phyloP scores from a whole-genome alignment of 768 basidiomycete species.

The Coprinopsis strossmayeri region DNA sequence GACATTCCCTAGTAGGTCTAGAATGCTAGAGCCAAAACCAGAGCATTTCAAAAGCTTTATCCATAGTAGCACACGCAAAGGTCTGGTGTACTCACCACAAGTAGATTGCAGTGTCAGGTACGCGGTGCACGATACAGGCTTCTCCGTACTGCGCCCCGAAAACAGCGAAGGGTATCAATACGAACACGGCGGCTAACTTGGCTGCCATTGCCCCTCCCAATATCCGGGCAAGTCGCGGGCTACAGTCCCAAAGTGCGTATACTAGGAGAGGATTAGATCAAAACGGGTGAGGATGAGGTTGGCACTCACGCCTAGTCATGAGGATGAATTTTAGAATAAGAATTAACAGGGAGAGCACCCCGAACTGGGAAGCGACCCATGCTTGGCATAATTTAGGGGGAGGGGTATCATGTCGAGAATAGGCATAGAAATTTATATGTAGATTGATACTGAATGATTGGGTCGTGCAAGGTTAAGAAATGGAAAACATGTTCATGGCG shows the following conservation, averaged over 20 bases:
- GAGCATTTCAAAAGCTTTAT: neutral
- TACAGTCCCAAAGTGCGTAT: neutral
- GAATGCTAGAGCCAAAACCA: neutral
- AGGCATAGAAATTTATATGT: neutral
- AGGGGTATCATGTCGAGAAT: neutral
- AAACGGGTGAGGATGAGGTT: neutral
- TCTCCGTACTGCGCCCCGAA: neutral
- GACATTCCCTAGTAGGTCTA: neutral
- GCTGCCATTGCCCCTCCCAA: neutral
- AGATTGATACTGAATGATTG: too few species aligned
- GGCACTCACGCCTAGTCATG: neutral
- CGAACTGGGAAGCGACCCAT: neutral
- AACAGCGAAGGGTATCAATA: neutral
- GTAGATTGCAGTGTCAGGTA: neutral
- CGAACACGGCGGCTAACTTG: neutral
- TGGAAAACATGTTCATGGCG: neutral
- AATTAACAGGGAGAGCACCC: neutral
- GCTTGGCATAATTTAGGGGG: neutral
- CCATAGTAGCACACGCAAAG: neutral
- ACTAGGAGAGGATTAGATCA: neutral
- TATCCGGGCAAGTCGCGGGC: neutral
- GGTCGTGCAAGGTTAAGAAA: neutral
- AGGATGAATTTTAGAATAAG: constrained; percentile 1
- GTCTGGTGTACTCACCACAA: too few species aligned
- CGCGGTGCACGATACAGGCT: neutral